Conservation (phyloP, 192 early-diverging fungal genomes). For the Podila epigama region DNA sequence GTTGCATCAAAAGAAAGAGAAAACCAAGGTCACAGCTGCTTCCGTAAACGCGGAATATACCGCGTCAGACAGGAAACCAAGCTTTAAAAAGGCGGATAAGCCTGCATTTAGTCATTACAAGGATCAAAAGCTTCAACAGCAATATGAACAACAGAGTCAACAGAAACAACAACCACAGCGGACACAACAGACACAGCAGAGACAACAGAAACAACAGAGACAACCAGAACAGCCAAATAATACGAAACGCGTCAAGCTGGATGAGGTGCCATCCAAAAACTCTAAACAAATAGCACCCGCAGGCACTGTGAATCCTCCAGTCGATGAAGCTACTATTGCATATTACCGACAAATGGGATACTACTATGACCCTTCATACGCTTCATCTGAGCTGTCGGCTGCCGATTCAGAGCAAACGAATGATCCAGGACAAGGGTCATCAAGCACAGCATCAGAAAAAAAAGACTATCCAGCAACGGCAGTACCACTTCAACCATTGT, state of each 20-base stretch:
- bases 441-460: background rate
- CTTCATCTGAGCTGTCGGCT: background rate
- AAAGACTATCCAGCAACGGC: background rate
- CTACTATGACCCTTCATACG: conserved; percentile 32
- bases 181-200: background rate
- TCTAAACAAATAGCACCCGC: background rate
- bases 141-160: background rate
- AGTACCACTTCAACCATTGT: conserved; percentile 1
- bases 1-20: background rate
- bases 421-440: background rate
- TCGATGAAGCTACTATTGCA: conserved; percentile 37
- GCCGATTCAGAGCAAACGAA: background rate
- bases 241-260: background rate
- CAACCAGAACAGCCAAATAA: no score
- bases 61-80: conserved; percentile 41
- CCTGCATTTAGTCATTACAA: conserved; percentile 20
- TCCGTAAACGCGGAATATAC: background rate
- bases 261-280: background rate
- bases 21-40: background rate
- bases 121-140: background rate
- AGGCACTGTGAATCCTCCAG: background rate
- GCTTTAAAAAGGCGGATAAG: conserved; percentile 50
- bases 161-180: background rate
- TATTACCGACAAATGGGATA: conserved; percentile 45
- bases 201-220: background rate